Percentiles rank a stretch among this genome's conserved stretches.
Evolutionary conservation across 139 green algal genomes (phyloP).

Genomic region (Chlorella sp.): DNA sequence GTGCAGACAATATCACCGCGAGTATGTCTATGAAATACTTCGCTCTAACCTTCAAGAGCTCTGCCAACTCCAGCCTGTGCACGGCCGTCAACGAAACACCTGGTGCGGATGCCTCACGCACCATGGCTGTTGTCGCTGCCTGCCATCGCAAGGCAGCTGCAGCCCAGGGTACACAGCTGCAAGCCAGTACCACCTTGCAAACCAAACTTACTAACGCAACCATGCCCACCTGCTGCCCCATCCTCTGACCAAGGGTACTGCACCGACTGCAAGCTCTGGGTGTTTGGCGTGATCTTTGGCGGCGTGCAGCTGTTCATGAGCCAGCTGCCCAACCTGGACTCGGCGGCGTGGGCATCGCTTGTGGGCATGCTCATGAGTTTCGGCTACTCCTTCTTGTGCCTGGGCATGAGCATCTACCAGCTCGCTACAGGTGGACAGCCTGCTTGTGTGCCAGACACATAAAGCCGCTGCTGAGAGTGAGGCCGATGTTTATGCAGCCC

Average conservation of each 20-base stretch:
- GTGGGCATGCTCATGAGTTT: constrained; percentile 48
- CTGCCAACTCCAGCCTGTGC: not conserved
- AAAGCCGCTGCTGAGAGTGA: too few relatives aligned
- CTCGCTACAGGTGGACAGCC: not conserved
- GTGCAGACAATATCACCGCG: constrained; percentile 17
- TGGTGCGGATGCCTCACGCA: not conserved
- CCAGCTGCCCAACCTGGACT: constrained; percentile 49
- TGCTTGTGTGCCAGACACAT: too few relatives aligned
- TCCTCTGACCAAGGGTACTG: constrained; percentile 7
- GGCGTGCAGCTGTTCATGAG: constrained; percentile 41
- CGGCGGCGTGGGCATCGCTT: constrained; percentile 34
- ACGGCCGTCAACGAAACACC: not conserved
- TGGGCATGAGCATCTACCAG: constrained; percentile 52
- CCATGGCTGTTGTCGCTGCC: too few relatives aligned
- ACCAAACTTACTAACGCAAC: not conserved
- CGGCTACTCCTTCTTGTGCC: constrained; percentile 55
- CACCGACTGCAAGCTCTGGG: constrained; percentile 34
- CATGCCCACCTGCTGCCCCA: not conserved
- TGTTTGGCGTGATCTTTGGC: constrained; percentile 41
- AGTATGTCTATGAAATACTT: constrained; percentile 27
- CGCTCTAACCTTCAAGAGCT: not conserved
- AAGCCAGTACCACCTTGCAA: too few relatives aligned
- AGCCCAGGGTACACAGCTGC: too few relatives aligned
- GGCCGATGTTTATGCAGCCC: too few relatives aligned
- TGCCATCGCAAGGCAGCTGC: too few relatives aligned